phyloP scores from a whole-genome alignment of 495 filamentous ascomycete species.

The Penicillium fimorum region DNA sequence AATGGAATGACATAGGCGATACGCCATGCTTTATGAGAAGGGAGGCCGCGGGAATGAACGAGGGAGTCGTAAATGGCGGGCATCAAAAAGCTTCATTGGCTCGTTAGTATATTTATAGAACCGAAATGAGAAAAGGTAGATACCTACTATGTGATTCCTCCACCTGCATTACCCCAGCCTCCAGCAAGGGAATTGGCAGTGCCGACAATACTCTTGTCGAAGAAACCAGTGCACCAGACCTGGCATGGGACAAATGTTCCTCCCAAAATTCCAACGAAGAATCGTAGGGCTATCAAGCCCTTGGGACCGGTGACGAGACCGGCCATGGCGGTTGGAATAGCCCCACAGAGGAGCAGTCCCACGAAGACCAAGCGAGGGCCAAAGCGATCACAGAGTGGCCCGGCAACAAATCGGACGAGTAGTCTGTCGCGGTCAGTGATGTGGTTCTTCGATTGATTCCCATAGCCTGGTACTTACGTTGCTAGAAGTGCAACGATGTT shows the following conservation, averaged over 20 bases:
- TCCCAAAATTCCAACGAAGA: slow-evolving; percentile 92
- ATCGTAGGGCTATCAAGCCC: slow-evolving; percentile 75
- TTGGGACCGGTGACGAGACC: slow-evolving; percentile 68
- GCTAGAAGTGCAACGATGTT: slow-evolving; percentile 86
- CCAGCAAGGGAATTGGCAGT: slow-evolving; percentile 85
- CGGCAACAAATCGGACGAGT: slow-evolving; percentile 76
- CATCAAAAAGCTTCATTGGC: slow-evolving; percentile 74
- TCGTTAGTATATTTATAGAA: slow-evolving; percentile 6
- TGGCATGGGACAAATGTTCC: slow-evolving; percentile 92
- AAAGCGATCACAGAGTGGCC: slow-evolving; percentile 80
- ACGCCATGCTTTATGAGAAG: slow-evolving; percentile 73
- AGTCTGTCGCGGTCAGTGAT: slow-evolving; percentile 50
- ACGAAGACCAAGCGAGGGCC: slow-evolving; percentile 83
- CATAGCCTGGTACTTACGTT: slow-evolving; percentile 59
- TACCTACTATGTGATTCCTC: slow-evolving; percentile 68
- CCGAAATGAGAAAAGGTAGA: background rate
- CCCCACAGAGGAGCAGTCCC: slow-evolving; percentile 66
- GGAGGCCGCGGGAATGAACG: slow-evolving; percentile 56
- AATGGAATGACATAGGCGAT: slow-evolving; percentile 83
- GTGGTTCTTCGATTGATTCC: background rate
- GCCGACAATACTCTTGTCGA: slow-evolving; percentile 93
- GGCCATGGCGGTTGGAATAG: slow-evolving; percentile 80
- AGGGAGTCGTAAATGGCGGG: slow-evolving; percentile 84
- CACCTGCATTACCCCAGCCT: slow-evolving; percentile 87
- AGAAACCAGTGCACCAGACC: slow-evolving; percentile 94